Conservation (phyloP, 2,329 filamentous ascomycete genomes). For the Sclerotinia trifoliorum region DNA sequence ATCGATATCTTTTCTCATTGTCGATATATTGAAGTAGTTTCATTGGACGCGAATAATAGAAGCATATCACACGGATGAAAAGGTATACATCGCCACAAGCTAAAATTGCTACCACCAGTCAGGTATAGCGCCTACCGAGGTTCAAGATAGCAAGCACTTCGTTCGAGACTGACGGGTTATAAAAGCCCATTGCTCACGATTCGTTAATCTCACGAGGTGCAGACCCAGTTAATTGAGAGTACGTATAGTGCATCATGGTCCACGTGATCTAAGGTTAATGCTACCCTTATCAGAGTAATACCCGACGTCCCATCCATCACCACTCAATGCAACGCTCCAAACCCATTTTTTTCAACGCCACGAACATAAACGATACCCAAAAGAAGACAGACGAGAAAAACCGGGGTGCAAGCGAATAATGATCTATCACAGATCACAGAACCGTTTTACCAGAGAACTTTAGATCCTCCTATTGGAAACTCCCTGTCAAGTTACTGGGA, state of each 20-base stretch:
- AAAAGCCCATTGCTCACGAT: background rate
- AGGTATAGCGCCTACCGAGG: background rate
- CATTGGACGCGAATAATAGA: background rate
- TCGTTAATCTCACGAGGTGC: constrained; percentile 10
- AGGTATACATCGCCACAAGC: background rate
- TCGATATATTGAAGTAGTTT: background rate
- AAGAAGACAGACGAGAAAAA: constrained; percentile 11
- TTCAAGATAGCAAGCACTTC: background rate
- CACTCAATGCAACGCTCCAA: background rate
- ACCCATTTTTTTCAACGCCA: constrained; percentile 2
- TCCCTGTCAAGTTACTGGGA: background rate
- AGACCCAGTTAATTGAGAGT: background rate
- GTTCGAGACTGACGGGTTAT: background rate
- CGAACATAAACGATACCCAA: background rate
- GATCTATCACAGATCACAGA: background rate
- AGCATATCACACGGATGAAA: background rate
- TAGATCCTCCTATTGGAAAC: background rate
- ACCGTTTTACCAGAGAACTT: background rate
- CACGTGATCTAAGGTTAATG: constrained; percentile 1
- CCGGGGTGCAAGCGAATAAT: background rate
- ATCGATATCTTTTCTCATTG: background rate
- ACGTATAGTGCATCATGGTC: background rate
- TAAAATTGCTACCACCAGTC: background rate
- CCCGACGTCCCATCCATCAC: constrained; percentile 12
- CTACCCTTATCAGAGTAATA: background rate